Percentiles rank a stretch among this genome's conserved stretches.
phyloP scores from a whole-genome alignment of 352 stramenopile genomes.

The Phytophthora uliginosa region DNA sequence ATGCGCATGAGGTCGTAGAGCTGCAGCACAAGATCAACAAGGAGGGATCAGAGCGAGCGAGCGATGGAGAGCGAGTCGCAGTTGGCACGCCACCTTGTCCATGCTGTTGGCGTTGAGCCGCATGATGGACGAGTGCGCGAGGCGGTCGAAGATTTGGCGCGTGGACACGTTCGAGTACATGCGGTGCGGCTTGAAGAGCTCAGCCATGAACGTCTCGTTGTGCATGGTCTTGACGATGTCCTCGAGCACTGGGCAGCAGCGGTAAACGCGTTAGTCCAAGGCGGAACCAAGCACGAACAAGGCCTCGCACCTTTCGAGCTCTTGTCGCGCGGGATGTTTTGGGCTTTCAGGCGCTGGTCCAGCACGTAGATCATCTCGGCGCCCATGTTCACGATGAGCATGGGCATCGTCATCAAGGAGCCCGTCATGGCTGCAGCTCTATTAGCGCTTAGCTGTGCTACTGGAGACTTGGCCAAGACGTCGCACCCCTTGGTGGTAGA shows the following conservation, averaged over 20 bases:
- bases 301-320: slow-evolving; percentile 69
- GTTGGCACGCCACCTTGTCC: slow-evolving; percentile 95
- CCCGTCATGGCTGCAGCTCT: slow-evolving; percentile 51
- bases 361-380: slow-evolving; percentile 96
- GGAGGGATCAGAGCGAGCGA: not conserved
- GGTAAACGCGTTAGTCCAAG: no score
- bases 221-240: slow-evolving; percentile 96
- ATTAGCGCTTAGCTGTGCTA: not conserved
- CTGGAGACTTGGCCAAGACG: slow-evolving; percentile 1
- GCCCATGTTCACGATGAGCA: slow-evolving; percentile 96
- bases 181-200: slow-evolving; percentile 94
- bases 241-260: slow-evolving; percentile 83
- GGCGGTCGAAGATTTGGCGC: slow-evolving; percentile 92
- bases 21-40: slow-evolving; percentile 22
- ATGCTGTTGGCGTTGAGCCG: slow-evolving; percentile 94
- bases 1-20: slow-evolving; percentile 97
- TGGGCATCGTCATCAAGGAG: slow-evolving; percentile 90
- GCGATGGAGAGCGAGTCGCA: not conserved
- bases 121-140: slow-evolving; percentile 96
- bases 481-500: slow-evolving; percentile 31
- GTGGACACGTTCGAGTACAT: slow-evolving; percentile 93
- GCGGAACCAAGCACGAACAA: not conserved
- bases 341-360: slow-evolving; percentile 92
- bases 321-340: slow-evolving; percentile 93
- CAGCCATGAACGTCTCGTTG: slow-evolving; percentile 92